phyloP scores from a whole-genome alignment of 2,329 filamentous ascomycete genomes.

The Alternaria arbusti region DNA sequence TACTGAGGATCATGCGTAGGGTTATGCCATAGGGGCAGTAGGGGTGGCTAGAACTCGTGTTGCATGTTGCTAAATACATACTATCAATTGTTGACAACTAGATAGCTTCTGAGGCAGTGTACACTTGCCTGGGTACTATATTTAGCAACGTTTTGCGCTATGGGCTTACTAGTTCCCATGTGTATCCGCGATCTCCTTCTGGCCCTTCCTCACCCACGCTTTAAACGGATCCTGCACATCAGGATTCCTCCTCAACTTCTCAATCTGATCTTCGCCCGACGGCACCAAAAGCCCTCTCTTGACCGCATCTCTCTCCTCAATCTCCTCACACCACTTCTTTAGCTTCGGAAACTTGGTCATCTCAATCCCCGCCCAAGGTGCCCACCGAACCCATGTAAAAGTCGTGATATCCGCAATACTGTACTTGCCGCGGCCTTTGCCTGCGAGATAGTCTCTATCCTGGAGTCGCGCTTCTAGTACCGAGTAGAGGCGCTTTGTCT shows the following conservation, averaged over 20 bases:
- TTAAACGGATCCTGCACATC: slow-evolving; percentile 33
- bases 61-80: background rate
- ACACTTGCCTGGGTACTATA: background rate
- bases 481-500: slow-evolving; percentile 79
- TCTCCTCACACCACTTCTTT: slow-evolving; percentile 58
- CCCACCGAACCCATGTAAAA: slow-evolving; percentile 76
- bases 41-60: background rate
- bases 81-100: background rate
- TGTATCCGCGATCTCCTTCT: slow-evolving; percentile 25
- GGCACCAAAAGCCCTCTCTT: slow-evolving; percentile 64
- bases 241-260: slow-evolving; percentile 27
- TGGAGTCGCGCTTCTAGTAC: slow-evolving; percentile 74
- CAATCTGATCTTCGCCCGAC: slow-evolving; percentile 34
- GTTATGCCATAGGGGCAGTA: background rate
- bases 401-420: slow-evolving; percentile 72
- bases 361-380: slow-evolving; percentile 66
- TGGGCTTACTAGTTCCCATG: slow-evolving; percentile 12
- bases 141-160: background rate
- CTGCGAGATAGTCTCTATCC: slow-evolving; percentile 60
- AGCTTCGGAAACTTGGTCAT: slow-evolving; percentile 69
- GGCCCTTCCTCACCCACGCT: slow-evolving; percentile 29
- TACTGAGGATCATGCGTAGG: background rate
- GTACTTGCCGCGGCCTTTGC: slow-evolving; percentile 64
- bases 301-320: slow-evolving; percentile 26
- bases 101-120: background rate